phyloP scores from a whole-genome alignment of 331 rosid species.

The Pyrus hybrid region DNA sequence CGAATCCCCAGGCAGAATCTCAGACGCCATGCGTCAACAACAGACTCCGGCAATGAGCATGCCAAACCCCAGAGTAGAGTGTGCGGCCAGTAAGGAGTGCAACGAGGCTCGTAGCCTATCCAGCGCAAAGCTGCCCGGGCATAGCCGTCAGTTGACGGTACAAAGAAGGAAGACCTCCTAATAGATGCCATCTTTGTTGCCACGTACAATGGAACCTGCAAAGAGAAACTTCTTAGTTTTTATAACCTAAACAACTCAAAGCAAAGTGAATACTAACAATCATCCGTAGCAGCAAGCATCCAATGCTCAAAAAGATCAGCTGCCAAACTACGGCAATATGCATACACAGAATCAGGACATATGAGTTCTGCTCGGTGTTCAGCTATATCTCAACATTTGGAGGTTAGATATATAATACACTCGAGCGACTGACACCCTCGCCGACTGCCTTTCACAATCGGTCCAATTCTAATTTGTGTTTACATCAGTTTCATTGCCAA shows the following conservation, averaged over 20 bases:
- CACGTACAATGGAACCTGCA: conserved; percentile 89
- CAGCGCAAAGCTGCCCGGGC: conserved; percentile 72
- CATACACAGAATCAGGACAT: background rate
- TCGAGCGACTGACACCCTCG: background rate
- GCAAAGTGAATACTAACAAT: background rate
- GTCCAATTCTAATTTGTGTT: background rate
- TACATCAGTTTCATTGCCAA: background rate
- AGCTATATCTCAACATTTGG: too few relatives aligned
- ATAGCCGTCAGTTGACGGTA: conserved; percentile 77
- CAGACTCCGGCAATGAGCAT: conserved; percentile 49
- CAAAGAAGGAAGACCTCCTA: conserved; percentile 74
- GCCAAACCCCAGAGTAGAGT: conserved; percentile 72
- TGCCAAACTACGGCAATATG: background rate
- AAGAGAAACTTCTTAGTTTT: background rate
- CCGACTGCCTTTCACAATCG: background rate
- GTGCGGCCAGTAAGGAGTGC: conserved; percentile 98
- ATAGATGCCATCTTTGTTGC: conserved; percentile 99
- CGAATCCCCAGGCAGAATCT: conserved; percentile 51
- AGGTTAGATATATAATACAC: too few relatives aligned
- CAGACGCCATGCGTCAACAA: conserved; percentile 74
- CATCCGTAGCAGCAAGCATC: background rate
- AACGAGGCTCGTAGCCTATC: conserved; percentile 86
- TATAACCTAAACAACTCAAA: background rate
- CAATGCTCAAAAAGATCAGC: background rate
- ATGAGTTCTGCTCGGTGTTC: too few relatives aligned